phyloP scores from a whole-genome alignment of 177 flowering plant genomes.

The Tripterygium wilfordii region DNA sequence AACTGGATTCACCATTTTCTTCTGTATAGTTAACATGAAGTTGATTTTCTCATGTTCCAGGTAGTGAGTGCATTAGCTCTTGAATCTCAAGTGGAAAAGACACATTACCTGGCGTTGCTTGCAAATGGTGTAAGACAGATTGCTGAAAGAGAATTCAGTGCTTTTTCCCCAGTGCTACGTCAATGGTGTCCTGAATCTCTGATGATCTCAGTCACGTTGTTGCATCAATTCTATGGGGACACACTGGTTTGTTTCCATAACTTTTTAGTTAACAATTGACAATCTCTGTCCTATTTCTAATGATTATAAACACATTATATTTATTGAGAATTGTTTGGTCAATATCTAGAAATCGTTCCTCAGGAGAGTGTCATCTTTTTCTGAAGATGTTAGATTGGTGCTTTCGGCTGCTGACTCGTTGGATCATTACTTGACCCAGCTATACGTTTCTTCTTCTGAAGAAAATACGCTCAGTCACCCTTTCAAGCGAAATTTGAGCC shows the following conservation, averaged over 20 bases:
- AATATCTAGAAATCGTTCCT: constrained; percentile 62
- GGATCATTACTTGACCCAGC: constrained; percentile 40
- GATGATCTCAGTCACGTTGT: constrained; percentile 31
- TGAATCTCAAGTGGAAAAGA: constrained; percentile 31
- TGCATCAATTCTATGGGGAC: constrained; percentile 66
- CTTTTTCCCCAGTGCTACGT: constrained; percentile 52
- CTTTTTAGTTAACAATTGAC: constrained; percentile 3
- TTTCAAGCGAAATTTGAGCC: constrained; percentile 26
- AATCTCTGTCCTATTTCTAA: background rate
- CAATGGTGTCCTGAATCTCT: constrained; percentile 61
- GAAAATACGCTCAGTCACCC: constrained; percentile 18
- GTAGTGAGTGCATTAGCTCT: constrained; percentile 27
- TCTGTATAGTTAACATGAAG: background rate
- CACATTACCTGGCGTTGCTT: constrained; percentile 60
- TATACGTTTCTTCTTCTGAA: constrained; percentile 32
- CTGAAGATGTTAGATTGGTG: constrained; percentile 62
- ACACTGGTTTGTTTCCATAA: constrained; percentile 50
- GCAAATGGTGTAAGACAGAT: constrained; percentile 60
- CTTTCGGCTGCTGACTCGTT: constrained; percentile 68
- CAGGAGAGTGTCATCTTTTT: constrained; percentile 41
- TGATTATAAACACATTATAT: background rate
- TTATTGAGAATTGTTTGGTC: background rate
- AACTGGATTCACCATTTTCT: background rate
- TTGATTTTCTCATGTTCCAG: constrained; percentile 24
- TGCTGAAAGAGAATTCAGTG: constrained; percentile 48